Base-by-base conservation (phyloP, 2,329 filamentous ascomycete species). In the Sclerotinia glacialis region DNA sequence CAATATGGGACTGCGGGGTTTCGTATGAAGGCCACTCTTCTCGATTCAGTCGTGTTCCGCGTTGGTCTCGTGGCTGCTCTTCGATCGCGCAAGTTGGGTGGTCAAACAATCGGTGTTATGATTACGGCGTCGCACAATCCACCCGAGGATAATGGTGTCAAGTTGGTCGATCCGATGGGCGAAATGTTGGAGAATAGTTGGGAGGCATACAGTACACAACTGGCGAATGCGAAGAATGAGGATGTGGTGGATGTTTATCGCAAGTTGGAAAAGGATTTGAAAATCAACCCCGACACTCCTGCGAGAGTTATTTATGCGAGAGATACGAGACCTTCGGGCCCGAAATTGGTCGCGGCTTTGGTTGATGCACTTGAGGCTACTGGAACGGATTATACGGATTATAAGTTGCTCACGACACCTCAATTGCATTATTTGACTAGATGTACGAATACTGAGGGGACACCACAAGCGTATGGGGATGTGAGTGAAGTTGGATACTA, bases 181-280 rank as follows among this genome's bases (percentile, higher is more conserved):
- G 95, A 98, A 79, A 98, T 98, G 95, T 85, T 97, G 60, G 92
- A 96, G 85, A 89, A 93, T 78, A 91, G 94, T 69, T 99, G 95
- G 95, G 95, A 99, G 80, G 82, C 83, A 47, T 89, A 93, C 78
- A 93, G 93, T 64, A 98, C 95, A 46, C 85, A 85, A 74, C 88
- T 99, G 69, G 93, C 96, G 76, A 99, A 99, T 79, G 89, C 90
- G 70, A 80, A 86, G 23, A 89, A 96, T 74, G 85, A 92, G 71
- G 85, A 88, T 61, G 86, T 98, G 49, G 85, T 87, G 68, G 84
- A 91, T 54, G 86, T 88, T 72, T 97, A 96, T 82, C 85, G 89
- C 73, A 83, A 87, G 69, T 85, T 97, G 66, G 87, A 91, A 71
- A 82, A 88, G 70, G 83, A 90, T 71, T 87, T 94, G 73, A 90